phyloP scores from a whole-genome alignment of 768 basidiomycete species.

The Amanita phalloides region DNA sequence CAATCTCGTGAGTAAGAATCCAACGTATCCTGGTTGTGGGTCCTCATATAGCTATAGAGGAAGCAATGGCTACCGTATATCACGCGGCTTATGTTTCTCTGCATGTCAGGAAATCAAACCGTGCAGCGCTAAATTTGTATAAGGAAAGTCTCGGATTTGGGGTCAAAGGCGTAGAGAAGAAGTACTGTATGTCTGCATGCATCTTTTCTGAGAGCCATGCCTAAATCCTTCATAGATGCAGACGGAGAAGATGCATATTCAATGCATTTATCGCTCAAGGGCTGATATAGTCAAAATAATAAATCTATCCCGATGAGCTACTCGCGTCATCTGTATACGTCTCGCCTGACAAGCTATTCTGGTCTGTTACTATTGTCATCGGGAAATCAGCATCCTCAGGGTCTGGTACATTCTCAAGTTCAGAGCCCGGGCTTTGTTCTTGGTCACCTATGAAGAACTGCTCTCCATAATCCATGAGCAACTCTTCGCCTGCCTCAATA shows the following conservation, averaged over 20 bases:
- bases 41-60: slow-evolving; percentile 36
- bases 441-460: slow-evolving; percentile 5
- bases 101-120: slow-evolving; percentile 92
- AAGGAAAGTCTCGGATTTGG: slow-evolving; percentile 87
- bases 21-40: background rate
- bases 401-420: background rate
- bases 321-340: background rate
- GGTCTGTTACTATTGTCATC: no score
- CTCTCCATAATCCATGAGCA: slow-evolving; percentile 11
- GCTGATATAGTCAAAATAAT: background rate
- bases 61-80: slow-evolving; percentile 87
- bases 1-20: slow-evolving; percentile 65
- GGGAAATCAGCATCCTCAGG: background rate
- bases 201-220: background rate
- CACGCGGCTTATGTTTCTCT: slow-evolving; percentile 80
- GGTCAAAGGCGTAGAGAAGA: slow-evolving; percentile 80
- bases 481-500: slow-evolving; percentile 9
- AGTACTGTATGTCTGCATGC: slow-evolving; percentile 62
- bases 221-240: slow-evolving; percentile 46
- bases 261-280: slow-evolving; percentile 63
- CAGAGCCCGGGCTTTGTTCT: background rate
- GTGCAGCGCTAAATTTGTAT: slow-evolving; percentile 84
- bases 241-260: slow-evolving; percentile 94
- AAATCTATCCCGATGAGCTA: background rate
- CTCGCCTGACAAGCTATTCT: background rate